Conservation (phyloP, 345 rosid species). For the Gossypium rotundifolium region DNA sequence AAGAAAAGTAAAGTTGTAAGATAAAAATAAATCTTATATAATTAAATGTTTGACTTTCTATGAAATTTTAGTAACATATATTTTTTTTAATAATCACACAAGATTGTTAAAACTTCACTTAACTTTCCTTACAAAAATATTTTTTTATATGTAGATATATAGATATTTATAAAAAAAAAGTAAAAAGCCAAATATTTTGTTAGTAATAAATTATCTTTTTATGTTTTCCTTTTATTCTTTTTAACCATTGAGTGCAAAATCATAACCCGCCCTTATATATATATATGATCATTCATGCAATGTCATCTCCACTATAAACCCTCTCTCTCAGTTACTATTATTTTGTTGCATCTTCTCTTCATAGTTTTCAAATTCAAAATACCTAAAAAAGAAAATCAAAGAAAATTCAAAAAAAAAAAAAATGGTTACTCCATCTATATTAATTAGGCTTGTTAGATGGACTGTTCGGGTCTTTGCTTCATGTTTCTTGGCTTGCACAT, state of each 20-base stretch:
- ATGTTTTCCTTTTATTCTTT: neutral
- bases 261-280: slow-evolving; percentile 23
- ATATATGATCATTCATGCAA: slow-evolving; percentile 3
- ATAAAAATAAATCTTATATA: too few relatives aligned
- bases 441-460: slow-evolving; percentile 51
- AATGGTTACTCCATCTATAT: slow-evolving; percentile 45
- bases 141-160: too few relatives aligned
- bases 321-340: slow-evolving; percentile 20
- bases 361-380: slow-evolving; percentile 26
- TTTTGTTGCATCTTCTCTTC: slow-evolving; percentile 29
- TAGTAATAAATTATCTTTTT: too few relatives aligned
- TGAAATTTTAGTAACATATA: too few relatives aligned
- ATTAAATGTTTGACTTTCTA: too few relatives aligned
- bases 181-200: too few relatives aligned
- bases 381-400: neutral
- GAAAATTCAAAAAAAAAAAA: neutral
- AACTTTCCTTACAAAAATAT: too few relatives aligned
- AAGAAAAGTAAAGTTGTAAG: too few relatives aligned
- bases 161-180: too few relatives aligned
- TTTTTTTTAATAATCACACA: too few relatives aligned
- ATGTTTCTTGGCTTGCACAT: slow-evolving; percentile 52
- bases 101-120: too few relatives aligned
- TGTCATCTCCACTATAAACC: slow-evolving; percentile 27
- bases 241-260: slow-evolving; percentile 24
- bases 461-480: slow-evolving; percentile 53